phyloP scores from a whole-genome alignment of 2,329 filamentous ascomycete species.

The Xylaria sp. region DNA sequence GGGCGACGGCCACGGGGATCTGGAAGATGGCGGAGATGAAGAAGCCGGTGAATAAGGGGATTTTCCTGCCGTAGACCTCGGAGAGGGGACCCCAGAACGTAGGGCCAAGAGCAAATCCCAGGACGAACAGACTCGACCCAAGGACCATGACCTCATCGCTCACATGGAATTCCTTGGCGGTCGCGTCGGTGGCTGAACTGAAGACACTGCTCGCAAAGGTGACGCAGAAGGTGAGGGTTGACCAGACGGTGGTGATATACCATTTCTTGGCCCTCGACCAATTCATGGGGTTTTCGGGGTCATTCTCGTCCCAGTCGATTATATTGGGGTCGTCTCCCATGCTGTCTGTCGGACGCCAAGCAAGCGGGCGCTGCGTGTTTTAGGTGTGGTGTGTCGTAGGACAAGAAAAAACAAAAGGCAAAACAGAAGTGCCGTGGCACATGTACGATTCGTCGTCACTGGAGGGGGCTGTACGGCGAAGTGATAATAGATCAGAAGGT shows the following conservation, averaged over 20 bases:
- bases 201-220: constrained; percentile 51
- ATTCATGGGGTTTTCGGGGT: constrained; percentile 15
- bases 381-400: background rate
- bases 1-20: constrained; percentile 62
- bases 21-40: constrained; percentile 49
- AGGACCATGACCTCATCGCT: constrained; percentile 58
- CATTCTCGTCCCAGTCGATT: constrained; percentile 6
- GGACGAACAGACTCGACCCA: constrained; percentile 65
- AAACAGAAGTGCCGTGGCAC: background rate
- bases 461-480: background rate
- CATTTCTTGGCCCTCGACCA: constrained; percentile 16
- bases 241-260: background rate
- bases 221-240: constrained; percentile 10
- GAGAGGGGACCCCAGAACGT: constrained; percentile 70
- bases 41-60: constrained; percentile 41
- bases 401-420: background rate
- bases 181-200: constrained; percentile 63
- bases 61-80: constrained; percentile 62
- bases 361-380: background rate
- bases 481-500: background rate
- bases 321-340: background rate
- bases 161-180: constrained; percentile 64
- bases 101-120: constrained; percentile 60
- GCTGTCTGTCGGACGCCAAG: background rate
- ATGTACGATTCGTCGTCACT: background rate